Evolutionary conservation across 1,284 basidiomycete species (phyloP), one percentile per base, ranked within the genome.

Genomic region (Boletus semigastroideus): DNA sequence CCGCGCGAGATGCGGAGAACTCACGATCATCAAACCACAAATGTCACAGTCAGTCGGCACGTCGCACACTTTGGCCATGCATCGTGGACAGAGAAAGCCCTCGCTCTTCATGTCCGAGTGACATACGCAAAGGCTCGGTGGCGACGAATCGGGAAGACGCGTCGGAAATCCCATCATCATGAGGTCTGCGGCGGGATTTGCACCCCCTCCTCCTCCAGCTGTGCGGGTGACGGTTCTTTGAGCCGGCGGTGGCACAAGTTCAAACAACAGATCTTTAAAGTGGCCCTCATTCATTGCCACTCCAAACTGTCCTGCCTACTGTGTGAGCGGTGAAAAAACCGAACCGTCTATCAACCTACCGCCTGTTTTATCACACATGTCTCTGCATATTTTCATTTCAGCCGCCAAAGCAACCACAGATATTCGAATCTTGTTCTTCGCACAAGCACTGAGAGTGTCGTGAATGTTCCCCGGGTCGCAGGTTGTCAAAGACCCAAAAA

Each of bases 91-190:
- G 14, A 97, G 78, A 72, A 96, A 99, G 5, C 96, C 97, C 56
- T 90, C 87, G 60, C 85, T 86, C 70, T 89, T 90, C 64, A 98
- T 76, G 56, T 93, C 84, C 3, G 90, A 90, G 69, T 99, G 96
- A 67, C 96, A 99, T 2, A 88, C 92, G 66, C 96, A 99, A 19
- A 97, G 78, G 45, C 87, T 87, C 10, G 89, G 85, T 17, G 88
- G 85, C 0, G 91, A 87, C 1, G 88, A 82, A 58, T 87, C 87
- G 0, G 91, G 90, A n/a, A 97, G 75, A 41, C 93, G 84, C 16
- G 89, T 92, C 1, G 94, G 97, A 71, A 99, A 99, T 4, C 96
- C 96, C 94, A 99, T 99, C 78, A 97, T 89, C 86, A 99, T 95
- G 37, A 99, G 75, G 71, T 99, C 94, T 0, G 91, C 89, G 0